These are phyloP conservation scores for Colletotrichum tropicale DNA, from an alignment of 2,329 filamentous ascomycete species.

Conservation along the genomic window DNA sequence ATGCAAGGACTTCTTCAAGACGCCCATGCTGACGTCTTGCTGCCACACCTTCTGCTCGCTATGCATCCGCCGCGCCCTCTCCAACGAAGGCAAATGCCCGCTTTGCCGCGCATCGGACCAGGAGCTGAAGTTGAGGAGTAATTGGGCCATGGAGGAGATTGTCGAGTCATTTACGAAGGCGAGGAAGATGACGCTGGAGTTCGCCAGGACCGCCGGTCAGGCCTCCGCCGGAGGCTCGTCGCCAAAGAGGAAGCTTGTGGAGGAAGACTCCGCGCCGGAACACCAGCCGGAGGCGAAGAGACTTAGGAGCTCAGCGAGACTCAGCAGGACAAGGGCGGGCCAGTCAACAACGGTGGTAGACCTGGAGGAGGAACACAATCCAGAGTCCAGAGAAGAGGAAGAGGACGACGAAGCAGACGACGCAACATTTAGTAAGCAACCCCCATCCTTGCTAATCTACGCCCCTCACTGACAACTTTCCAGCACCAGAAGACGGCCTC, in stretches of 20 bases:
- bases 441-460: background rate
- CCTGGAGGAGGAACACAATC: background rate
- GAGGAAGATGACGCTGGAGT: constrained; percentile 64
- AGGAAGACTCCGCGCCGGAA: constrained; percentile 24
- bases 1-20: constrained; percentile 96
- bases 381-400: constrained; percentile 10
- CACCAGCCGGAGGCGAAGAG: constrained; percentile 47
- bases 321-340: constrained; percentile 47
- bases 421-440: background rate
- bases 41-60: constrained; percentile 96
- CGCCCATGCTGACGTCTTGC: constrained; percentile 94
- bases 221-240: constrained; percentile 23
- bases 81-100: constrained; percentile 85
- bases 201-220: constrained; percentile 60
- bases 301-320: constrained; percentile 55
- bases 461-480: constrained; percentile 8
- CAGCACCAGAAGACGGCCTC: constrained; percentile 68
- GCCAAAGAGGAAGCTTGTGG: constrained; percentile 58
- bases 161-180: constrained; percentile 78
- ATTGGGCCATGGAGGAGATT: constrained; percentile 84
- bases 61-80: constrained; percentile 88
- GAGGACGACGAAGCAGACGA: constrained; percentile 3
- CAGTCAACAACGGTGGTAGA: constrained; percentile 39
- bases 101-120: constrained; percentile 81
- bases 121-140: constrained; percentile 82